Base-by-base conservation (phyloP, 371 early-diverging fungal species). In the Apophysomyces elegans region DNA sequence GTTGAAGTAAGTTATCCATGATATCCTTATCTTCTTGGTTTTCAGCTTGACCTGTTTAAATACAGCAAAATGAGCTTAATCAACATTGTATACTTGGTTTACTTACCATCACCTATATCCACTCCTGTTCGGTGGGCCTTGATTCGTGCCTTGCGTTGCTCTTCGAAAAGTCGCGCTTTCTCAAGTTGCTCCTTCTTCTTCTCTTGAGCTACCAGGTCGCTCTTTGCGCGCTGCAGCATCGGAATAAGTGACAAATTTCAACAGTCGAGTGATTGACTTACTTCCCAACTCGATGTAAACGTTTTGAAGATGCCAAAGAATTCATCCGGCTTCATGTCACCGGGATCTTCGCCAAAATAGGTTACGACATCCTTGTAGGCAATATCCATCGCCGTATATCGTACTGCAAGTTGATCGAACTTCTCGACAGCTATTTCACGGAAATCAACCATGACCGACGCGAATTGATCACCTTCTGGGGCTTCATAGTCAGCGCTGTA, bases 291-390 rank as follows among this genome's bases (percentile, higher is more conserved):
- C 1, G 90, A 80, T 11, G 86, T 84, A 58, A 94, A 94, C 4
- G 91, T 91, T 72, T 90, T 91, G 84, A 93, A 94, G 41, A 94
- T 86, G 12, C 89, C 88, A 85, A 94, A 93, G 84, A 93, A 95
- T 68, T 94, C 96, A 65, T 97, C 96, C 0, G 93, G 93, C 59
- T 92, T 90, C 78, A 88, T 91, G 44, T 83, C 77, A 26, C 73
- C 76, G 32, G 94, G 81, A 58, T 96, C 93, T 71, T 97, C 97
- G 38, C 96, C 96, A 70, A 83, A 94, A 56, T 87, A 88, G 12
- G 76, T 68, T 35, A 94, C 89, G 5, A 87, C 85, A 64, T 90
- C 87, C 63, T 83, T 81, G 60, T 91, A 91, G 4, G 86, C 71
- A 1, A 85, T 79, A 64, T 92, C 91, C 88, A 90, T 85, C 2